These are phyloP conservation scores for Kurtzmaniella fragi DNA, from an alignment of 805 yeast genomes.

Conservation along the genomic window DNA sequence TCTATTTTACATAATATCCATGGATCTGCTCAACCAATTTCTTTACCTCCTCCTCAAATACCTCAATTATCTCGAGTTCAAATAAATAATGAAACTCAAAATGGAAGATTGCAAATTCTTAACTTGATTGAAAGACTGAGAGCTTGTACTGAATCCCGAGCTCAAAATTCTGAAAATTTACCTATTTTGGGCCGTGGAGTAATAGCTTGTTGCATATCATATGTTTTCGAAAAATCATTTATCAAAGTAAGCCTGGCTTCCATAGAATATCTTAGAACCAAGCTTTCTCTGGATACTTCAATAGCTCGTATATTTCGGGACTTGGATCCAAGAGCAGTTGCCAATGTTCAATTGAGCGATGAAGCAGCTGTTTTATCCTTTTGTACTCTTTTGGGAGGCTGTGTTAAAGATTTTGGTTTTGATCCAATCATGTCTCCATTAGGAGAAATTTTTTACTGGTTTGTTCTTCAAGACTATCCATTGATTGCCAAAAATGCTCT, in stretches of 20 bases:
- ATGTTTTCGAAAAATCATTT: conserved; percentile 61
- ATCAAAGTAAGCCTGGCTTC: conserved; percentile 50
- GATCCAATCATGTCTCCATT: conserved; percentile 61
- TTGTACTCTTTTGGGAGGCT: conserved; percentile 59
- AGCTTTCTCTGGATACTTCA: conserved; percentile 38
- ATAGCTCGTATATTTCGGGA: conserved; percentile 43
- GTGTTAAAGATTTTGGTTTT: conserved; percentile 77
- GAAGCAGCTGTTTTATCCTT: conserved; percentile 51
- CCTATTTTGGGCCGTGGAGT: conserved; percentile 56
- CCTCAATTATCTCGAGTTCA: neutral
- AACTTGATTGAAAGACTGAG: conserved; percentile 55
- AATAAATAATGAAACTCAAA: neutral
- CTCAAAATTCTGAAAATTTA: conserved; percentile 37
- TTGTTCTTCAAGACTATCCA: conserved; percentile 61
- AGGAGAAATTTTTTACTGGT: conserved; percentile 62
- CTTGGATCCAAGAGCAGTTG: conserved; percentile 35
- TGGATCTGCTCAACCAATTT: conserved; percentile 7
- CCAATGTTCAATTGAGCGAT: conserved; percentile 37
- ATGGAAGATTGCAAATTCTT: conserved; percentile 5
- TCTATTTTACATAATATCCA: conserved; percentile 3
- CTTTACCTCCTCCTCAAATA: conserved; percentile 5
- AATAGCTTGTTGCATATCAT: conserved; percentile 50
- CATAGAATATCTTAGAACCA: conserved; percentile 43
- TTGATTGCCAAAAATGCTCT: conserved; percentile 41
- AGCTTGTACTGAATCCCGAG: conserved; percentile 49